Base-by-base conservation (phyloP, 495 filamentous ascomycete species). In the Hypomontagnella monticulosa region DNA sequence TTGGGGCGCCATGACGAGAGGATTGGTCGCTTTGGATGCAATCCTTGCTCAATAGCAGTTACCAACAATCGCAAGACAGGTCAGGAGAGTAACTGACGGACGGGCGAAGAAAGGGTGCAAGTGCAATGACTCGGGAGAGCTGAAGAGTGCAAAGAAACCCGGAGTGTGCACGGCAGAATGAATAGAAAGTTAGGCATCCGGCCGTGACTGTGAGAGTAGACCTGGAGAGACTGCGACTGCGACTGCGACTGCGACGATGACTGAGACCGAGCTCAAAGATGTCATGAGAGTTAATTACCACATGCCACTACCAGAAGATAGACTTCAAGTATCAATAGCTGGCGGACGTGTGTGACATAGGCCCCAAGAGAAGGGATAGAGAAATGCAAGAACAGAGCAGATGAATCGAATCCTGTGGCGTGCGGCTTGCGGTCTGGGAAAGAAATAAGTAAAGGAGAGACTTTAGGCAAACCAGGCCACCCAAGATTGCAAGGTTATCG, bases 221-320 rank as follows among this genome's bases (percentile, higher is more conserved):
- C 41, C 71, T 60, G 42, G 53, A 56, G 66, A 61, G 23, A 27
- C 23, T 27, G 23, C 23, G 23, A 60, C 54, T 63, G 66, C 59
- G 53, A 74, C 71, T 72, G 63, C 66, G 57, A 59, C 69, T 43
- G 42, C n/a, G n/a, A n/a, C n/a, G n/a, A n/a, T n/a, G n/a, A n/a
- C 71, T 72, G 63, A 67, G 57, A 59, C 69, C 43, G 42, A 70
- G 69, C 69, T 71, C 65, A 44, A 66, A 52, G 57, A 46, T 65
- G 53, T 62, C 63, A 69, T 73, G 46, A 37, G 18, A 1, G 16
- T 53, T 36, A 44, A 34, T 62, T 61, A 61, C 40, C 62, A 58
- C 64, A 63, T 63, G 37, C 53, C 58, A 68, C 42, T 50, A 48
- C 41, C 54, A 30, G 43, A 15, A 32, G 32, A 49, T 34, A 18